Evolutionary conservation across 1,139 yeast species (phyloP), one percentile per base, ranked within the genome.

Genomic region (Candida sp.): DNA sequence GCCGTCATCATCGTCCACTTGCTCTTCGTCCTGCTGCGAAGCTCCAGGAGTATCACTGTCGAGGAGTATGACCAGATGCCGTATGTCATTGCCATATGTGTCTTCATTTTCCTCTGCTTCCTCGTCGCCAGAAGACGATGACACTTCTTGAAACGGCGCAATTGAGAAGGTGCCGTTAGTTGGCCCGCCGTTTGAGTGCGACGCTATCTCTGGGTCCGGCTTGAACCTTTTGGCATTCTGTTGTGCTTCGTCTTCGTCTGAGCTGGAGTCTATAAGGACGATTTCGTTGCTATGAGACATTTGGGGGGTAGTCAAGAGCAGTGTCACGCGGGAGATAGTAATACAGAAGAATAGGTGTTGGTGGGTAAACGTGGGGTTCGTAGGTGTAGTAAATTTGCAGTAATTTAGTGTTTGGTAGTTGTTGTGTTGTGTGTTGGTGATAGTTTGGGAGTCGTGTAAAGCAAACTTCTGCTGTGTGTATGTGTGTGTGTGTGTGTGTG

Each of bases 251-350:
- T 48, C 54, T 26, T 47, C 50, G 9, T 62, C 65, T 5, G 63
- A 54, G 33, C 59, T 63, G 3, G 66, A 61, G 42, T 62, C 66
- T 33, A 64, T 52, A 32, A 64, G 54, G 28, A 63, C 57, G 25
- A 63, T 57, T 22, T 62, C 65, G 43, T 57, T 51, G 17, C 37
- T 44, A 42, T 27, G 42, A 32, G 41, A 26, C 46, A 43, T 41
- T 41, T 11, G 23, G 17, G 17, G 22, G 7, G 17, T 34, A 7
- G 38, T 34, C 23, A n/a, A 11, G 38, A 3, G 5, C 7, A 5
- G 5, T 23, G 9, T 12, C 31, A 8, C 8, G 12, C 12, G 22
- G 23, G 4, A 11, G 17, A 6, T 12, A 34, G 17, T 34, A 34
- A 34, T 34, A n/a, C 38, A n/a, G 17, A 9, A 6, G 12, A 8